Base-by-base conservation (phyloP, 1,139 yeast species). In the Hemisphaericaspora lyxosophila region DNA sequence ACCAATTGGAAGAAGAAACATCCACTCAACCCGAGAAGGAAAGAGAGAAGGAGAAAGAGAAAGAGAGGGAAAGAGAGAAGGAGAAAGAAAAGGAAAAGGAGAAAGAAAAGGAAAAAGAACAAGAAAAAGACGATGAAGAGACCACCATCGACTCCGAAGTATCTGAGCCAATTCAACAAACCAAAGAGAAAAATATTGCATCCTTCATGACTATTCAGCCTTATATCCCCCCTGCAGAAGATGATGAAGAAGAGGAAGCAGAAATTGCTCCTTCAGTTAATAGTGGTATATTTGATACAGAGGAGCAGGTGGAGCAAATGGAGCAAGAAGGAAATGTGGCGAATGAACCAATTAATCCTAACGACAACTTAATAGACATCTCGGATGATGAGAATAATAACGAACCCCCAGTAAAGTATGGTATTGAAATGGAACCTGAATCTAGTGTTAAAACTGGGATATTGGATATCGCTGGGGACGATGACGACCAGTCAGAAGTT, bases 131-230 rank as follows among this genome's bases (percentile, higher is more conserved):
- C 7, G 36, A 35, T 16, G 16, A 18, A 5, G 24, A 22, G 11
- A 19, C 22, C 14, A 16, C 26, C 13, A 20, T 16, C 5, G 20
- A 17, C 23, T 13, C 33, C 47, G 46, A 31, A 46, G 43, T 27
- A 48, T 33, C 23, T 7, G 33, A 12, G 37, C 33, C n/a, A 25
- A 22, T 15, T 9, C 27, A 11, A 17, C 40, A 26, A 14, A 15
- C 27, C 17, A 23, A 33, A 16, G 33, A 35, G 28, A 25, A 34
- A 15, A 40, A 12, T 16, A 29, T 11, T 34, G 49, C 34, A 26
- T 48, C 15, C 27, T 45, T 16, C 26, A 44, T 36, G 40, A 49
- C 26, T 39, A 51, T 42, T 44, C 55, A 16, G 33, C 49, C 49
- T 20, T 41, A 43, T 24, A 20, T 8, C 18, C 40, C 41, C 7